Evolutionary conservation across 305 asterid genomes (phyloP), one percentile per base, ranked within the genome.

Genomic region (Fraxinus nigra): DNA sequence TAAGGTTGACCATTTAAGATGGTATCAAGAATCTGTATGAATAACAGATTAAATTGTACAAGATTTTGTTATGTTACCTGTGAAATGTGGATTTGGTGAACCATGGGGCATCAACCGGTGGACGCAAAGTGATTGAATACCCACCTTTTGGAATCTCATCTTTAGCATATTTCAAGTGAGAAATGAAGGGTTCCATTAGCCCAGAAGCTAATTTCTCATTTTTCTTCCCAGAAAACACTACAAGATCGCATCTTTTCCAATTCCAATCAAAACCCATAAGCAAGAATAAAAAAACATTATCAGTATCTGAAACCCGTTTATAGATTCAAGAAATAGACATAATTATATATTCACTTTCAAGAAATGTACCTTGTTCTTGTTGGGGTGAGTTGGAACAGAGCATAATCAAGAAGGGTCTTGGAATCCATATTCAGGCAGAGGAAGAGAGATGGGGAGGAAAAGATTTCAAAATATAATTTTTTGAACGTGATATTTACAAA

Each of bases 61-160:
- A 33, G 38, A 70, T 32, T 70, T 32, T 33, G 24, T 30, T 13
- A 72, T 28, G 3, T 79, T 87, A 94, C 98, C 98, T 92, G 86
- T 83, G 97, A 85, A 92, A 90, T 76, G 96, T 92, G 86, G 92
- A 89, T 85, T 92, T 91, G 48, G 97, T 92, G 89, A 92, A 94
- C 98, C 98, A 94, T 8, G 90, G 88, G 6, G 89, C 87, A 86
- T 82, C 86, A 80, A 87, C 67, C 1, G 98, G 94, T 9, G 95
- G 94, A 3, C 89, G 90, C 78, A 92, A 88, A 26, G 93, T 89
- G 0, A 94, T 93, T 16, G 98, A 94, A 84, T 94, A 94, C 82
- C 98, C 98, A 77, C 95, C 97, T 85, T 92, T 94, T 0, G 88
- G 85, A 86, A 94, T 92, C 89, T 92, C 92, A 88, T 94, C 97